A percentile compares a stretch with the other conserved stretches of the same genome.
Conservation (phyloP, 176 grass and related monocot genomes). For the Rhynchospora tenuis region DNA sequence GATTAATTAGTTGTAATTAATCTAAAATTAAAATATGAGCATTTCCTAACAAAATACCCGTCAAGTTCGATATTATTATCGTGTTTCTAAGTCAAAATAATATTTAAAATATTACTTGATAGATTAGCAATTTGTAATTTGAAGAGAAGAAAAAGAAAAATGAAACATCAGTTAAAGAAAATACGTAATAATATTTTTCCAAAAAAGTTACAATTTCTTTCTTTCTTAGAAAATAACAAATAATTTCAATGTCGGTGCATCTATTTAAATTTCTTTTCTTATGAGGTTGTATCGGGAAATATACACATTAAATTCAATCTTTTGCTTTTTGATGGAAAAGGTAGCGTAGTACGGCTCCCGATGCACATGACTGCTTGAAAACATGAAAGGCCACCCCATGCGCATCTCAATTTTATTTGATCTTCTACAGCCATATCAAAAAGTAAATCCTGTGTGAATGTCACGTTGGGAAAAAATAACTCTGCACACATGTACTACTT, state of each 20-base stretch:
- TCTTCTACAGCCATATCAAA: neutral
- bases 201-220: neutral
- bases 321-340: conserved; percentile 11
- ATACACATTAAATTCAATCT: conserved; percentile 9
- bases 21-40: too few species aligned
- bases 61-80: neutral
- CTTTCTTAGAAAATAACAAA: neutral
- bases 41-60: too few species aligned
- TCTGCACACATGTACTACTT: neutral
- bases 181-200: neutral
- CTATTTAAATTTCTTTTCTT: neutral
- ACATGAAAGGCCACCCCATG: conserved; percentile 26
- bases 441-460: neutral
- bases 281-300: neutral
- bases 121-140: neutral
- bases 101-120: neutral
- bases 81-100: neutral
- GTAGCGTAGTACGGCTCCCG: conserved; percentile 9
- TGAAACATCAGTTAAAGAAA: too few species aligned
- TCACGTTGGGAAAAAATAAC: neutral
- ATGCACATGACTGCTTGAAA: conserved; percentile 21
- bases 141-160: neutral
- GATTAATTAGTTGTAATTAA: too few species aligned
- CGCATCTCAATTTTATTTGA: neutral
- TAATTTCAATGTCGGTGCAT: neutral